A percentile compares a stretch with the other conserved stretches of the same genome.
Conservation (phyloP, 139 green algal species). For the Coccomyxa sp. region DNA sequence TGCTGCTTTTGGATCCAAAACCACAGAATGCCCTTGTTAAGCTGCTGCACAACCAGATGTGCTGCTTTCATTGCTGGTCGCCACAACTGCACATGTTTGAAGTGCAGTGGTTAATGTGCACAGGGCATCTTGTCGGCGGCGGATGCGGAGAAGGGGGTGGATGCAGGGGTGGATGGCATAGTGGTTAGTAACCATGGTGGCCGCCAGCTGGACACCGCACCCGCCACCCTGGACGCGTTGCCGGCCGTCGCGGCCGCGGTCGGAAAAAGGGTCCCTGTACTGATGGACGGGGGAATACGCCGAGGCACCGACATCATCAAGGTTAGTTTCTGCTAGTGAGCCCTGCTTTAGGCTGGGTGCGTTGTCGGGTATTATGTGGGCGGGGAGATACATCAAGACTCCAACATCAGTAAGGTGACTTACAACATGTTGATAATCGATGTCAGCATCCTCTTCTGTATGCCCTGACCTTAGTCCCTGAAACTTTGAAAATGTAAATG, state of each 20-base stretch:
- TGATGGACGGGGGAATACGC: conserved; percentile 85
- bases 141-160: conserved; percentile 68
- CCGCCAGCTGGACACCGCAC: conserved; percentile 84
- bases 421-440: too few species aligned
- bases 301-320: conserved; percentile 92
- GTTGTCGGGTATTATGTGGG: not conserved
- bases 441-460: too few species aligned
- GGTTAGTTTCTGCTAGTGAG: conserved; percentile 17
- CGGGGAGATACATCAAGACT: too few species aligned
- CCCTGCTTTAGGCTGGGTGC: not conserved
- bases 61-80: not conserved
- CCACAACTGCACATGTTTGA: not conserved
- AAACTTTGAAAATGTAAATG: too few species aligned
- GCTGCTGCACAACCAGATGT: too few species aligned
- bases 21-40: too few species aligned
- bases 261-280: conserved; percentile 60
- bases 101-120: not conserved
- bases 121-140: conserved; percentile 74
- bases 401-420: too few species aligned
- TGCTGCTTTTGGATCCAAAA: too few species aligned
- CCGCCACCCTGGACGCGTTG: conserved; percentile 70
- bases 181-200: conserved; percentile 79
- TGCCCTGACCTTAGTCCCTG: too few species aligned
- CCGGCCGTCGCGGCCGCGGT: conserved; percentile 65
- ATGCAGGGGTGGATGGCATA: conserved; percentile 74